Base-by-base conservation (phyloP, 2,329 filamentous ascomycete genomes). In the Trichophyton equinum region DNA sequence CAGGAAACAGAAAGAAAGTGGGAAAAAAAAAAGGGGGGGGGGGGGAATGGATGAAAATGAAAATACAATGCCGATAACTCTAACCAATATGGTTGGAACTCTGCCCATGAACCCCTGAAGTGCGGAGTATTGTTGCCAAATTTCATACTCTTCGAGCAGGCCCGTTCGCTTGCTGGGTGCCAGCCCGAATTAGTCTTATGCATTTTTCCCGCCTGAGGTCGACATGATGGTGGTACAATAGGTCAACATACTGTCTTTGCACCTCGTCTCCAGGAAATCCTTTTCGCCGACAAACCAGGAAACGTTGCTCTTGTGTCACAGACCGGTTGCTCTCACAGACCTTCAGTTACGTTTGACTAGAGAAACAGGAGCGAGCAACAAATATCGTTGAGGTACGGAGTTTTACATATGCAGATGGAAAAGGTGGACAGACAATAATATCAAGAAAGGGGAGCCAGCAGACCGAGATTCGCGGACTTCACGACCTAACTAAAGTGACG, bases 231-330 rank as follows among this genome's bases (percentile, higher is more conserved):
- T 55, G 25, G 51, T 55, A 55, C 51, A 36, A 20, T 33, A 55
- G 51, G 11, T 55, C 25, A 55, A 36, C n/a, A 5, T 55, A 30
- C 27, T 55, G 27, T 36, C 51, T 36, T 13, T 30, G 30, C 51
- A 11, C 7, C 27, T 36, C 18, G 33, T 55, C 51, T 55, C 27
- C 51, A 55, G 51, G 51, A 27, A 55, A 36, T n/a, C 30, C n/a
- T 55, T 20, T 27, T 25, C 30, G 51, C n/a, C 51, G 51, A 27
- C 51, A 55, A 55, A 36, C 51, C 25, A 55, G 51, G 51, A 55
- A 55, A 55, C 51, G 51, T 36, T 55, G 51, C 51, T 36, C 51
- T 44, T 55, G 51, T 55, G 51, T 55, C 25, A 55, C 51, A 36
- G 7, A 11, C 51, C 15, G 51, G 51, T 55, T 20, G 5, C 51